phyloP scores from a whole-genome alignment of 768 basidiomycete species.

The Podaxis pistillaris region DNA sequence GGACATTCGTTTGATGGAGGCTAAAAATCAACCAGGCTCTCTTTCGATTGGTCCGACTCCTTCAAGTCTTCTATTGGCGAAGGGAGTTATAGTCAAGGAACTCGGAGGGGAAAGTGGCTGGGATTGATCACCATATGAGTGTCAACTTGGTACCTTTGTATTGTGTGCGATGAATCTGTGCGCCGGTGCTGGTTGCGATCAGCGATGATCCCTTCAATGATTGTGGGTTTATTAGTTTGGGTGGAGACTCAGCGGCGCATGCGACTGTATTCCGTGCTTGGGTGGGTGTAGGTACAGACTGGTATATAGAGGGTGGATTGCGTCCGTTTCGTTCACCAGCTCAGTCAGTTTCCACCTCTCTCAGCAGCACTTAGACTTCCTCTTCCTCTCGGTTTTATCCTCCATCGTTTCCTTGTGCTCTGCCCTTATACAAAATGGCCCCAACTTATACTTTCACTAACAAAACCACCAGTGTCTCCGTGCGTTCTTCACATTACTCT shows the following conservation, averaged over 20 bases:
- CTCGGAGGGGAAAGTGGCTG: background rate
- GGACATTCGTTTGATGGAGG: background rate
- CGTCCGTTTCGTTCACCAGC: too few relatives aligned
- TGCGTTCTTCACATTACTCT: background rate
- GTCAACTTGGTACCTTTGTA: background rate
- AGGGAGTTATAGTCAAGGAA: background rate
- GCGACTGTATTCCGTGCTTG: background rate
- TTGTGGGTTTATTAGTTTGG: background rate
- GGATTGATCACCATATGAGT: background rate
- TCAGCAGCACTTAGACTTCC: too few relatives aligned
- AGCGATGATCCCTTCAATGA: background rate
- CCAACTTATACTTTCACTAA: constrained; percentile 41
- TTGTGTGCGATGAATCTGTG: background rate
- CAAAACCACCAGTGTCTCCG: constrained; percentile 39
- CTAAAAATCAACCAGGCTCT: background rate
- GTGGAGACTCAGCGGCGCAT: too few relatives aligned
- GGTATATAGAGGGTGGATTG: background rate
- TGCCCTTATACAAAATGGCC: constrained; percentile 19
- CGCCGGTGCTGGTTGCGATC: background rate
- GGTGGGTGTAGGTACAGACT: background rate
- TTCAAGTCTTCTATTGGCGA: background rate
- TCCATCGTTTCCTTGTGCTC: background rate
- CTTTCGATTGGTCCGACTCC: background rate
- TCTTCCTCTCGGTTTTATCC: background rate
- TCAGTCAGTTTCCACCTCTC: too few relatives aligned